A percentile compares a stretch with the other conserved stretches of the same genome.
These are phyloP conservation scores for Erysiphe pulchra DNA, from an alignment of 2,329 filamentous ascomycete genomes.

Conservation along the genomic window DNA sequence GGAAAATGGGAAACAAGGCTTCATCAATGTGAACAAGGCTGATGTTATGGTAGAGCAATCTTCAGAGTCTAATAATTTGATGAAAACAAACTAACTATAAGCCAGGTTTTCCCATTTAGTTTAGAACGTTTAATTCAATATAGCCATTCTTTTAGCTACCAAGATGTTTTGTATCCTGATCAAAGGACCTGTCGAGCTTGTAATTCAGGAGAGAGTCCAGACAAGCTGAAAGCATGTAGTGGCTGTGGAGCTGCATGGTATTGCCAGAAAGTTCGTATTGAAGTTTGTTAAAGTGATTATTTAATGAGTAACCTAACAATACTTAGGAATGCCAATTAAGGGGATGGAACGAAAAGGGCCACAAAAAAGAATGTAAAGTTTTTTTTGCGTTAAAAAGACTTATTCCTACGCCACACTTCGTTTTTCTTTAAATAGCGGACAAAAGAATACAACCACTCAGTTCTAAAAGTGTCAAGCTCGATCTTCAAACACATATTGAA, in stretches of 20 bases:
- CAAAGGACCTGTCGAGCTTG: constrained; percentile 7
- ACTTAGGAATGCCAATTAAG: constrained; percentile 9
- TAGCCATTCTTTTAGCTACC: constrained; percentile 1
- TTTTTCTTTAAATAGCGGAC: background rate
- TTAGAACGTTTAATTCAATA: constrained; percentile 6
- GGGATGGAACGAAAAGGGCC: constrained; percentile 9
- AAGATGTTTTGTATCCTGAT: background rate
- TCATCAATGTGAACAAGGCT: constrained; percentile 4
- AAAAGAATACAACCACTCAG: background rate
- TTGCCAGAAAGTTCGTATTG: constrained; percentile 9
- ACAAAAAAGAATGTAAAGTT: constrained; percentile 11
- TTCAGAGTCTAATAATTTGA: background rate
- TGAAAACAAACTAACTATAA: background rate
- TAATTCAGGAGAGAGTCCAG: constrained; percentile 2
- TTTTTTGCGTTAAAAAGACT: constrained; percentile 3
- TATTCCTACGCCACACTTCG: background rate
- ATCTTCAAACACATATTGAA: too few relatives aligned
- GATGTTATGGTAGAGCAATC: constrained; percentile 4
- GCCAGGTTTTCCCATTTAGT: constrained; percentile 8
- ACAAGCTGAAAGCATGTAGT: constrained; percentile 7
- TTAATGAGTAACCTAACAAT: background rate
- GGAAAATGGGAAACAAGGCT: constrained; percentile 9
- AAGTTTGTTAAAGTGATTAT: background rate
- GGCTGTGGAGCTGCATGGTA: constrained; percentile 11
- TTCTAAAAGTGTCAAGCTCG: too few relatives aligned